These are phyloP conservation scores for Helotiales sp. DNA, from an alignment of 2,329 filamentous ascomycete species.

Conservation along the genomic window DNA sequence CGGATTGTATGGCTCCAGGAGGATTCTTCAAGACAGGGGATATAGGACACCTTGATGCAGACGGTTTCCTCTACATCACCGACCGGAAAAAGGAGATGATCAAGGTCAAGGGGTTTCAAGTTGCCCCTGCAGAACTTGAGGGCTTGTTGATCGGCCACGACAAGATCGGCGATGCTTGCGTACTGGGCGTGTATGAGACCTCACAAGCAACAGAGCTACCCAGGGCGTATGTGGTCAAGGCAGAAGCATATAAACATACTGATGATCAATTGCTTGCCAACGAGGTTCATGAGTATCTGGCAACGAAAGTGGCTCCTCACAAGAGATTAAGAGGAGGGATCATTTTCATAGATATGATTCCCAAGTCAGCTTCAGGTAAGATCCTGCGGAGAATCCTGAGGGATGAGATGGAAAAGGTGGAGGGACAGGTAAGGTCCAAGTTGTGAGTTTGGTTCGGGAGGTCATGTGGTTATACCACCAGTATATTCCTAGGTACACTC, in stretches of 20 bases:
- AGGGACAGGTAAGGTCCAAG: slow-evolving; percentile 7
- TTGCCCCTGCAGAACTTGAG: slow-evolving; percentile 65
- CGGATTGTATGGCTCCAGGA: slow-evolving; percentile 67
- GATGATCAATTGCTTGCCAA: slow-evolving; percentile 26
- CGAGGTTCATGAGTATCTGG: slow-evolving; percentile 58
- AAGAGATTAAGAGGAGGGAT: slow-evolving; percentile 73
- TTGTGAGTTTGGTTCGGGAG: neutral
- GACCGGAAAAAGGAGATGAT: slow-evolving; percentile 74
- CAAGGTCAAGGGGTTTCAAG: slow-evolving; percentile 65
- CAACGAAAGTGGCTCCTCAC: slow-evolving; percentile 58
- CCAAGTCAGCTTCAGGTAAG: slow-evolving; percentile 64
- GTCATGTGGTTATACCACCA: neutral
- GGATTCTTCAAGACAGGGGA: slow-evolving; percentile 84
- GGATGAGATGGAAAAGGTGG: slow-evolving; percentile 37
- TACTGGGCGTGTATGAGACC: slow-evolving; percentile 61
- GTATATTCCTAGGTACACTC: neutral
- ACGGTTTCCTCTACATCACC: slow-evolving; percentile 84
- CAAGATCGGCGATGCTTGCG: slow-evolving; percentile 57
- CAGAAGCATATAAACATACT: slow-evolving; percentile 34
- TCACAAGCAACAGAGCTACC: slow-evolving; percentile 67
- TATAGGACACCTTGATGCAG: slow-evolving; percentile 72
- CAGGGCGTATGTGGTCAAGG: slow-evolving; percentile 59
- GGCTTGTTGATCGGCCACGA: slow-evolving; percentile 44
- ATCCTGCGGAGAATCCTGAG: slow-evolving; percentile 48
- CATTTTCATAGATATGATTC: slow-evolving; percentile 62